phyloP scores from a whole-genome alignment of 306 rosid genomes.

The Vicia villosa region DNA sequence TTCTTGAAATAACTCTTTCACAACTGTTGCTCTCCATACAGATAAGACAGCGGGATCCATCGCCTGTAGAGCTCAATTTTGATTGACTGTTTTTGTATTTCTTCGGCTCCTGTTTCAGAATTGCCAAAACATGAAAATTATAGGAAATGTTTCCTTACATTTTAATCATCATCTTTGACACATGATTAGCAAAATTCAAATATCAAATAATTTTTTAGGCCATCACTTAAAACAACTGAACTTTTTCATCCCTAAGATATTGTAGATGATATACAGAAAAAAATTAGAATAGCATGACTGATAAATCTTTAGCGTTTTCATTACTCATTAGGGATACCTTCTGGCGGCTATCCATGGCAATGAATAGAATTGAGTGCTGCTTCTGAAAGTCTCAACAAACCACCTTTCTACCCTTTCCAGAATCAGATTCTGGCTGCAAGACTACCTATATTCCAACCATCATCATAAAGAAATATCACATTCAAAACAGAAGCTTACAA shows the following conservation, averaged over 20 bases:
- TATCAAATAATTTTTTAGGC: not conserved
- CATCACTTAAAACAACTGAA: too few species aligned
- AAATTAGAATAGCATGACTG: constrained; percentile 47
- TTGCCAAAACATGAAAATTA: not conserved
- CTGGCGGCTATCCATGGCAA: constrained; percentile 58
- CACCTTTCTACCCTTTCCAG: constrained; percentile 40
- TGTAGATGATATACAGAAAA: too few species aligned
- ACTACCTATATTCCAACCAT: constrained; percentile 21
- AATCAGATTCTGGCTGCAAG: constrained; percentile 38
- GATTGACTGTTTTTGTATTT: constrained; percentile 45
- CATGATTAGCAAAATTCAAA: not conserved
- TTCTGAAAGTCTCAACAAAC: too few species aligned
- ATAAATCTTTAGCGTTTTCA: constrained; percentile 43
- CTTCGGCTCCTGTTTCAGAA: not conserved
- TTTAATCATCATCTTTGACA: not conserved
- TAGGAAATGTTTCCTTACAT: not conserved
- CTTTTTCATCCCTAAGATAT: too few species aligned
- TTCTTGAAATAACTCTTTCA: constrained; percentile 75
- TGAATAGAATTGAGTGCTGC: constrained; percentile 24
- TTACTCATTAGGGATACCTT: constrained; percentile 64
- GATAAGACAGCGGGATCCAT: constrained; percentile 58
- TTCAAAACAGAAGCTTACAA: constrained; percentile 12
- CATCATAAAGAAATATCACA: constrained; percentile 5
- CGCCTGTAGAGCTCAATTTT: constrained; percentile 46
- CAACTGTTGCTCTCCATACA: constrained; percentile 71